These are phyloP conservation scores for Aspergillus nomiae DNA, from an alignment of 2,329 filamentous ascomycete species.

Conservation along the genomic window DNA sequence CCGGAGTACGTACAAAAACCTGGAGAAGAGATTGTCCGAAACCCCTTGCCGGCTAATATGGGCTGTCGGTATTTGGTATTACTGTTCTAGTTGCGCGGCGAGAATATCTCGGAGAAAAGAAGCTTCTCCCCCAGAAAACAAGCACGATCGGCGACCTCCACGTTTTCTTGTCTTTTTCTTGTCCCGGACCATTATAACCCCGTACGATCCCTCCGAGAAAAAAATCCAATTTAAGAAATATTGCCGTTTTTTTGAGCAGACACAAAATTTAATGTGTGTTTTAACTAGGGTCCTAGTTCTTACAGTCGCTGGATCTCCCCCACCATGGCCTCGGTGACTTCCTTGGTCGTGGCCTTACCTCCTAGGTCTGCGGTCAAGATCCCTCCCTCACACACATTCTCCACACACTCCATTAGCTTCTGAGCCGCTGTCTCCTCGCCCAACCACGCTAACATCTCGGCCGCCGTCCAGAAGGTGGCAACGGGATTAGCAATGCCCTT, in stretches of 20 bases:
- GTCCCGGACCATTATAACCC: neutral
- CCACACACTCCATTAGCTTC: slow-evolving; percentile 60
- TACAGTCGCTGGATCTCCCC: slow-evolving; percentile 51
- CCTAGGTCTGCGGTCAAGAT: slow-evolving; percentile 63
- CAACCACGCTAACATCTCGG: slow-evolving; percentile 69
- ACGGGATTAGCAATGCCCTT: slow-evolving; percentile 64
- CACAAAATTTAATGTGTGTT: neutral
- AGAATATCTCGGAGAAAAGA: neutral
- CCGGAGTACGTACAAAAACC: neutral
- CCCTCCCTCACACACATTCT: slow-evolving; percentile 59
- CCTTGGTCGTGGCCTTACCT: slow-evolving; percentile 58
- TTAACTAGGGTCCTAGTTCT: neutral
- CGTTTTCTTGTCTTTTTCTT: neutral
- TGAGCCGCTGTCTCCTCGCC: slow-evolving; percentile 61
- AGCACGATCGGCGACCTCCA: neutral
- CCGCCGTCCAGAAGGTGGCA: slow-evolving; percentile 69
- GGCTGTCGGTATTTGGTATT: neutral
- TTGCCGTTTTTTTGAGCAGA: neutral
- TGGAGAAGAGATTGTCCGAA: neutral
- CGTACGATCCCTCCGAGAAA: neutral
- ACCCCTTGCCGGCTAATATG: neutral
- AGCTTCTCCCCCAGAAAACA: neutral
- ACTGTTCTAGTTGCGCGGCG: neutral
- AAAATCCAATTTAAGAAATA: neutral
- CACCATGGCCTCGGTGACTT: slow-evolving; percentile 61